Percentiles rank a stretch among this genome's conserved stretches.
Evolutionary conservation across 2,329 filamentous ascomycete species (phyloP).

Genomic region (Claviceps sp.): DNA sequence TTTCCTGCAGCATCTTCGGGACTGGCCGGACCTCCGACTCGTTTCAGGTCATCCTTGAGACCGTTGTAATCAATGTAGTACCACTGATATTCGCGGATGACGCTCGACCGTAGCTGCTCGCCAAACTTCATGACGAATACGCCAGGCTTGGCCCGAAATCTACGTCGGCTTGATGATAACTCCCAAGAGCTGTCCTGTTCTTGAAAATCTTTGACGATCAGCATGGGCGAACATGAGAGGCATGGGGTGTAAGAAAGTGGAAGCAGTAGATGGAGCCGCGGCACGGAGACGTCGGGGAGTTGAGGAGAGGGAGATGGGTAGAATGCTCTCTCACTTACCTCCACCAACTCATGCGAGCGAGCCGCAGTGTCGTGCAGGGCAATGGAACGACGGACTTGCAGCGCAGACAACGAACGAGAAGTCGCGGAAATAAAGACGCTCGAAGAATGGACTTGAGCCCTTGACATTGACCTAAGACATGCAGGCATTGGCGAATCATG

Average conservation of each 20-base stretch:
- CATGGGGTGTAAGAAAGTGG: background rate
- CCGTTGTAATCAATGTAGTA: slow-evolving; percentile 98
- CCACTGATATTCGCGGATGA: slow-evolving; percentile 95
- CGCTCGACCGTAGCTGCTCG: slow-evolving; percentile 86
- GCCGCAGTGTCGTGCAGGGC: background rate
- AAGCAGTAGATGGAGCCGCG: background rate
- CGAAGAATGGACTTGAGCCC: background rate
- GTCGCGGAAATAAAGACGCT: slow-evolving; percentile 1
- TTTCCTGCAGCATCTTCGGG: slow-evolving; percentile 32
- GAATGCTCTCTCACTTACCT: background rate
- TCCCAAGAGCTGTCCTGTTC: slow-evolving; percentile 29
- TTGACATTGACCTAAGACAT: background rate
- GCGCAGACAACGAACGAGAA: background rate
- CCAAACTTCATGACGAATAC: slow-evolving; percentile 70
- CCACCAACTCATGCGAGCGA: background rate
- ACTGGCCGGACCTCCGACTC: slow-evolving; percentile 40
- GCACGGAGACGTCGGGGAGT: background rate
- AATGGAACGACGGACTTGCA: background rate
- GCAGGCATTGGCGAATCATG: slow-evolving; percentile 14
- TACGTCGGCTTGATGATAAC: slow-evolving; percentile 18
- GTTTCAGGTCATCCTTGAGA: slow-evolving; percentile 77
- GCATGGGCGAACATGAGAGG: slow-evolving; percentile 24
- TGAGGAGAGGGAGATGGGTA: background rate
- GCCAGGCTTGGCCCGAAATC: slow-evolving; percentile 31
- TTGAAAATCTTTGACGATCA: slow-evolving; percentile 39